Percentiles rank a stretch among this genome's conserved stretches.
These are phyloP conservation scores for Rosa persica DNA, from an alignment of 306 rosid species.

Conservation along the genomic window DNA sequence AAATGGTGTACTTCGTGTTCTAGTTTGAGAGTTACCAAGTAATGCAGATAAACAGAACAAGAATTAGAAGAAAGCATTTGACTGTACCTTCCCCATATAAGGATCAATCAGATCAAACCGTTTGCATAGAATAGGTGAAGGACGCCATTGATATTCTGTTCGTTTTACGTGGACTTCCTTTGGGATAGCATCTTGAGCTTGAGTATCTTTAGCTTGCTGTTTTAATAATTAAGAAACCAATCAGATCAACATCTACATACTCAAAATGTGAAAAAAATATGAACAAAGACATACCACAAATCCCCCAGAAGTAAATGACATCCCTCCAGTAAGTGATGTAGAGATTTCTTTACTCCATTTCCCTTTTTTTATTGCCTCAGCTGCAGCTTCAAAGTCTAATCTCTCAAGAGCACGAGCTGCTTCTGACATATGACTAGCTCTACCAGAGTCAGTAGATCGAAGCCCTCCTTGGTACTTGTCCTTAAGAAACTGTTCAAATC, in stretches of 20 bases:
- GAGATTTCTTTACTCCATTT: constrained; percentile 50
- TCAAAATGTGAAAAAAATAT: constrained; percentile 28
- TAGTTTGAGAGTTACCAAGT: neutral
- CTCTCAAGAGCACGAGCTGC: constrained; percentile 95
- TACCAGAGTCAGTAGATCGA: constrained; percentile 65
- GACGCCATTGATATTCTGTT: constrained; percentile 94
- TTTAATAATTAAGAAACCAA: constrained; percentile 34
- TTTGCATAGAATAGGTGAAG: constrained; percentile 89
- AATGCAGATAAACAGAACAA: neutral
- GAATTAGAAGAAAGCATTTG: neutral
- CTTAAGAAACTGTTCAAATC: constrained; percentile 89
- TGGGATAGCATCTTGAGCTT: constrained; percentile 41
- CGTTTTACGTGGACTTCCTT: constrained; percentile 70
- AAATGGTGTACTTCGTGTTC: neutral
- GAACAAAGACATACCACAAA: constrained; percentile 57
- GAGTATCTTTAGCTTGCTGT: constrained; percentile 64
- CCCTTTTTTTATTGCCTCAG: constrained; percentile 80
- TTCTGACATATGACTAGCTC: constrained; percentile 84
- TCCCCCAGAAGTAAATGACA: constrained; percentile 84
- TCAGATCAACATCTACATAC: constrained; percentile 21
- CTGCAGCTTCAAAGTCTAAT: constrained; percentile 93
- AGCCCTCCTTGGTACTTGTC: constrained; percentile 90
- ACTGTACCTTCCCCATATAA: constrained; percentile 87
- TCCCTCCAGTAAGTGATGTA: constrained; percentile 55
- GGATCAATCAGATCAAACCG: constrained; percentile 98